Percentiles rank a stretch among this genome's conserved stretches.
phyloP scores from a whole-genome alignment of 768 basidiomycete genomes.

The Pisolithus albus region DNA sequence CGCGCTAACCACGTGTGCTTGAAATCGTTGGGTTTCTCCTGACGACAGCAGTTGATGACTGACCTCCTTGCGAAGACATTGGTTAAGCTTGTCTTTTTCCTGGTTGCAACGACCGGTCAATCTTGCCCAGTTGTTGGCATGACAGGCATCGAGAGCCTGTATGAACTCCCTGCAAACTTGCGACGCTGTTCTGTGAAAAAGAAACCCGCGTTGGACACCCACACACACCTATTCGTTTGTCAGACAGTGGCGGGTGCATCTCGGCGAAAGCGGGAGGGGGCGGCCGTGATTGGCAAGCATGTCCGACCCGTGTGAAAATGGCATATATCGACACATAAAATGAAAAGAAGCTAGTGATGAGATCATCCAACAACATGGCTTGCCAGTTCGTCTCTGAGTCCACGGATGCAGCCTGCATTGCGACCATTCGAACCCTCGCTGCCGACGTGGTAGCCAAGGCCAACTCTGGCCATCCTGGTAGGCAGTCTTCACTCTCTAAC shows the following conservation, averaged over 20 bases:
- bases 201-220: no score
- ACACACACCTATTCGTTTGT: slow-evolving; percentile 54
- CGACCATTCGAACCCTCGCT: slow-evolving; percentile 71
- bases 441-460: slow-evolving; percentile 77
- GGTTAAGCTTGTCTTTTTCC: slow-evolving; percentile 60
- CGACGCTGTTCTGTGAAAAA: slow-evolving; percentile 7
- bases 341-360: no score
- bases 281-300: neutral
- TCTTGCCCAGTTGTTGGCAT: slow-evolving; percentile 54
- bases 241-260: slow-evolving; percentile 71
- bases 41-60: slow-evolving; percentile 3
- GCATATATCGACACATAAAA: neutral
- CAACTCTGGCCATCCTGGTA: slow-evolving; percentile 92
- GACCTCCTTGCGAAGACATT: slow-evolving; percentile 69
- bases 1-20: slow-evolving; percentile 34
- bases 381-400: slow-evolving; percentile 29
- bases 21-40: neutral
- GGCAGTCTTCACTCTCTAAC: slow-evolving; percentile 7
- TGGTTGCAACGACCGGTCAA: slow-evolving; percentile 66
- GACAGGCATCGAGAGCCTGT: slow-evolving; percentile 67
- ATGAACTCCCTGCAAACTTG: slow-evolving; percentile 73
- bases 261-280: slow-evolving; percentile 4
- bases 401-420: slow-evolving; percentile 53
- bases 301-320: slow-evolving; percentile 1
- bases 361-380: no score